phyloP scores from a whole-genome alignment of 495 filamentous ascomycete species.

The Podospora fimiseda region DNA sequence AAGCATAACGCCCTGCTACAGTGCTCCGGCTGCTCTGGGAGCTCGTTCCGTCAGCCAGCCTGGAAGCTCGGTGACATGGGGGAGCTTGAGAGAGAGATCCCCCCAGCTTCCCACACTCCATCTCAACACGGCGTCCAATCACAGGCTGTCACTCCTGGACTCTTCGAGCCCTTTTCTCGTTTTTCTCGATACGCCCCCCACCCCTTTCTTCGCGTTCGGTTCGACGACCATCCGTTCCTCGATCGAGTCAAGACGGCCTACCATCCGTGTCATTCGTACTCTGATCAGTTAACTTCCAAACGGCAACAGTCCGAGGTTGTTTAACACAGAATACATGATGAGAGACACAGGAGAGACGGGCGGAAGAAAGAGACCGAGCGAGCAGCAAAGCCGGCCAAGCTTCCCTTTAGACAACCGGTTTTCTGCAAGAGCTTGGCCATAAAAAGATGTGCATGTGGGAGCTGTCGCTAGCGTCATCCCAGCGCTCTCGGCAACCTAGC shows the following conservation, averaged over 20 bases:
- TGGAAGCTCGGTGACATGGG: conserved; percentile 2
- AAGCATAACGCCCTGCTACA: too few relatives aligned
- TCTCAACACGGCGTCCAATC: conserved; percentile 18
- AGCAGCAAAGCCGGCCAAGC: background rate
- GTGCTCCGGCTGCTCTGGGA: background rate
- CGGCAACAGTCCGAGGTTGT: background rate
- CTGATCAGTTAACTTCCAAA: background rate
- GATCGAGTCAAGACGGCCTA: conserved; percentile 23
- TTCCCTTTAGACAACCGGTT: conserved; percentile 1
- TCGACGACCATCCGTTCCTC: conserved; percentile 15
- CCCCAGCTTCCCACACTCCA: conserved; percentile 19
- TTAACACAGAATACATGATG: background rate
- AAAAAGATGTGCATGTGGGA: background rate
- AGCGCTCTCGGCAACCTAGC: background rate
- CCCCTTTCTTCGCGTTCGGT: conserved; percentile 12
- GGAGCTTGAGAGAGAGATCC: conserved; percentile 15
- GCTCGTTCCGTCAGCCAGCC: background rate
- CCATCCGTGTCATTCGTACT: conserved; percentile 13
- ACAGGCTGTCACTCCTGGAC: conserved; percentile 1
- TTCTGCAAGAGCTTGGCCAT: background rate
- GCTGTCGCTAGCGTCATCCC: conserved; percentile 1
- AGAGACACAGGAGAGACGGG: background rate
- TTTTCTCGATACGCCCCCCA: conserved; percentile 14
- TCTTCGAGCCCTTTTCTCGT: background rate
- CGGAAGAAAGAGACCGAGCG: background rate